Conservation (phyloP, 768 basidiomycete species). For the Lactarius sanguifluus region DNA sequence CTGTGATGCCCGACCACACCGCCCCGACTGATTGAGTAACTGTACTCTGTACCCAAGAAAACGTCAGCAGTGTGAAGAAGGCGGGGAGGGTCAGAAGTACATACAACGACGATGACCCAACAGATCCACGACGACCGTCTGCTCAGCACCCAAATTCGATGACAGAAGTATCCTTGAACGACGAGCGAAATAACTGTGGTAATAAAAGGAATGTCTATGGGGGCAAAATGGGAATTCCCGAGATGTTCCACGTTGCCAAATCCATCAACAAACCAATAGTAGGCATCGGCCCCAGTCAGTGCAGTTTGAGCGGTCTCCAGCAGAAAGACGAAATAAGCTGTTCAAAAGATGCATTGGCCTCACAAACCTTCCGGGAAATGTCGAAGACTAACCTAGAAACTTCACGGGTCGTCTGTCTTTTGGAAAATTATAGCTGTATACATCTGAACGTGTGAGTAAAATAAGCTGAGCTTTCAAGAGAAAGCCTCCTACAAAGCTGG, state of each 20-base stretch:
- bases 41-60: not conserved
- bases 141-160: not conserved
- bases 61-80: not conserved
- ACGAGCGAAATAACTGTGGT: not conserved
- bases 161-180: not conserved
- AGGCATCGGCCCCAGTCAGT: not conserved
- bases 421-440: conserved; percentile 1
- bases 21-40: not conserved
- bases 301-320: not conserved
- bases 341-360: not conserved
- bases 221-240: not conserved
- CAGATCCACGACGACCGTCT: not conserved
- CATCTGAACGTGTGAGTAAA: not conserved
- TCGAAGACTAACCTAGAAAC: not conserved
- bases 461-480: not conserved
- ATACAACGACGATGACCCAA: not conserved
- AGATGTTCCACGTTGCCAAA: not conserved
- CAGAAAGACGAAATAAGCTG: not conserved
- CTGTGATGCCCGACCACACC: not conserved
- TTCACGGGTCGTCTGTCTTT: not conserved
- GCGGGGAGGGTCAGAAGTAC: not conserved
- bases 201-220: not conserved
- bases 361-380: not conserved
- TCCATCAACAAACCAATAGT: not conserved
- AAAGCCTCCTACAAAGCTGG: not conserved